These are phyloP conservation scores for Pulveroboletus sp. DNA, from an alignment of 768 basidiomycete genomes.

Conservation along the genomic window DNA sequence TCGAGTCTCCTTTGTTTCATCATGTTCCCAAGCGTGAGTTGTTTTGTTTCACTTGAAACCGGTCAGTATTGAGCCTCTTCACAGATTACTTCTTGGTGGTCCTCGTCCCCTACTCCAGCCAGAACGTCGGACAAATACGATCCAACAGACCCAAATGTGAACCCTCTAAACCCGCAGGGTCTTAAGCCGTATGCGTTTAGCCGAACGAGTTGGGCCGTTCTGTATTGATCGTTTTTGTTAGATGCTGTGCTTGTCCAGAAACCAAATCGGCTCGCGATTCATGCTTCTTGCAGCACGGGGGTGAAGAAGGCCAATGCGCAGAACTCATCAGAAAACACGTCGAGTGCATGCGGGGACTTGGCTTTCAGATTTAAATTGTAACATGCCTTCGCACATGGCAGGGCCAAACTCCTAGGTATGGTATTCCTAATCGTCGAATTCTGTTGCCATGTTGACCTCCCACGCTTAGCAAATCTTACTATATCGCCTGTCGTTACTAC, in stretches of 20 bases:
- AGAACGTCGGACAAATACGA: conserved; percentile 47
- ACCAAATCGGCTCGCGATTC: conserved; percentile 91
- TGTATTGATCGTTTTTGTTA: conserved; percentile 28
- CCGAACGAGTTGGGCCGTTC: not conserved
- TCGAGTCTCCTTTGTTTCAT: not conserved
- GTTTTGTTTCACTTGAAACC: not conserved
- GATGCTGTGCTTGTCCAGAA: conserved; percentile 94
- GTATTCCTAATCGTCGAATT: not conserved
- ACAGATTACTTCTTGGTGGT: conserved; percentile 57
- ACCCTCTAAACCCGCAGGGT: conserved; percentile 91
- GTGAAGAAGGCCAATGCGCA: conserved; percentile 75
- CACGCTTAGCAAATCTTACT: not conserved
- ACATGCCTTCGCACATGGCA: not conserved
- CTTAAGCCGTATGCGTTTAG: conserved; percentile 76
- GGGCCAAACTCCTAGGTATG: not conserved
- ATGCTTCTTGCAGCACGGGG: conserved; percentile 74
- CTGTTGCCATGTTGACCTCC: not conserved
- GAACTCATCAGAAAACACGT: conserved; percentile 76
- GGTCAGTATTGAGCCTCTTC: not conserved
- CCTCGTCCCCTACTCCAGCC: conserved; percentile 32
- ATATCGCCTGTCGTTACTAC: not conserved
- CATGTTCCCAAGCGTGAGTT: conserved; percentile 42
- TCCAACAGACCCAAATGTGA: conserved; percentile 72
- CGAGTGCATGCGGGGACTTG: conserved; percentile 85
- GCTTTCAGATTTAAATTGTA: conserved; percentile 67